Base-by-base conservation (phyloP, 805 yeast species). In the Hanseniaspora vineae region DNA sequence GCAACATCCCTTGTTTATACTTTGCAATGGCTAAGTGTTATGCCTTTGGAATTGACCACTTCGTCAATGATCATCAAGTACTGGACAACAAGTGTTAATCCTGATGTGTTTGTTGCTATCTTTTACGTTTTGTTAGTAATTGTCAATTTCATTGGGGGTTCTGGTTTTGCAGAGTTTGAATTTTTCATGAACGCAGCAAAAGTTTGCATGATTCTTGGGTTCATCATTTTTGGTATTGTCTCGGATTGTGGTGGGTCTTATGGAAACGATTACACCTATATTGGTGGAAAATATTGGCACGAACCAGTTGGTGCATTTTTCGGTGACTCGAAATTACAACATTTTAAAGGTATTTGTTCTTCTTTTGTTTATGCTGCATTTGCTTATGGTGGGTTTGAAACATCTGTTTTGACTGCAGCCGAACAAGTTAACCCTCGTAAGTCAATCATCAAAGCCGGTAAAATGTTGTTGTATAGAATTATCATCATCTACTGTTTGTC, bases 1-100 rank as follows among this genome's bases (percentile, higher is more conserved):
- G 78, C 86, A 44, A 76, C 80, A 60, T 84, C 84, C 39, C 77
- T 83, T 84, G 78, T 78, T 59, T 81, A 81, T 57, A 76, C 76
- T 49, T 61, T 81, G 52, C 82, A 78, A 60, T 77, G 79, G 78
- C 61, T 80, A 19, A 78, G 80, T 44, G 71, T 79, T 20, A 66
- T 80, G 48, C 87, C 88, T 0, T 66, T 80, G 50, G 88, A 81
- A 57, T 66, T 80, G 47, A 79, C 77, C 32, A 80, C 83, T 2
- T 80, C 82, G 2, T 70, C 81, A 11, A 69, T 78, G 54, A 70
- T 80, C 3, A 68, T 78, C 45, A 64, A 70, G 55, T 78, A 64
- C 56, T 78, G 84, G 84, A 65, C 68, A 20, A 53, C 61, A 3
- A 63, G 58, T 33, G 65, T 75, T 15, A 75, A 76, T 57, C 67